Conservation (phyloP, 306 rosid species). For the Ceratonia siliqua region DNA sequence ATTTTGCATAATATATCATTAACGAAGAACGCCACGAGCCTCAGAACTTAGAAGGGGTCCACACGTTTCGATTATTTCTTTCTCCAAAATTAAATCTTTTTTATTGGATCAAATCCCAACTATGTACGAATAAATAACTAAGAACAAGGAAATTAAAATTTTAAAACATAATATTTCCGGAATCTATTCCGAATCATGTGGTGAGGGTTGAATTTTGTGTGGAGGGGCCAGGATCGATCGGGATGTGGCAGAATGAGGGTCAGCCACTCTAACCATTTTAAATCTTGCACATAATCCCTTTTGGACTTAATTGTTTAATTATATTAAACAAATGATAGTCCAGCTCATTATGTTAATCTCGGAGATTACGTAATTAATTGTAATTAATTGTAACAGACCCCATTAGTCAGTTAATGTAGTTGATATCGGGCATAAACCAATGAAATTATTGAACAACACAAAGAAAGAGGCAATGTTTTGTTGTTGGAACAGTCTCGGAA, state of each 20-base stretch:
- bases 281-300: slow-evolving; percentile 16
- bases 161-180: slow-evolving; percentile 22
- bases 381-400: neutral
- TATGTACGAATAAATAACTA: neutral
- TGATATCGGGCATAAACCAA: too few species aligned
- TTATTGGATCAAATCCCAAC: neutral
- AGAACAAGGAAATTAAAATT: neutral
- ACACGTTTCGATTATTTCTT: slow-evolving; percentile 27
- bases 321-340: neutral
- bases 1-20: neutral
- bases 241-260: neutral
- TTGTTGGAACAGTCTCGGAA: too few species aligned
- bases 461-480: too few species aligned
- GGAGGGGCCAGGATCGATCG: too few species aligned
- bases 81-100: neutral
- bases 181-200: slow-evolving; percentile 40
- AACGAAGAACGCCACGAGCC: neutral
- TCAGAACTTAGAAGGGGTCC: slow-evolving; percentile 20
- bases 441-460: too few species aligned
- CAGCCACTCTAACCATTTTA: neutral
- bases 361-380: neutral
- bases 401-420: neutral
- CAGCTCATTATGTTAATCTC: neutral
- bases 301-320: neutral
- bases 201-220: slow-evolving; percentile 28